A percentile compares a stretch with the other conserved stretches of the same genome.
phyloP scores from a whole-genome alignment of 768 basidiomycete species.

The Agrocybe chaxingu region DNA sequence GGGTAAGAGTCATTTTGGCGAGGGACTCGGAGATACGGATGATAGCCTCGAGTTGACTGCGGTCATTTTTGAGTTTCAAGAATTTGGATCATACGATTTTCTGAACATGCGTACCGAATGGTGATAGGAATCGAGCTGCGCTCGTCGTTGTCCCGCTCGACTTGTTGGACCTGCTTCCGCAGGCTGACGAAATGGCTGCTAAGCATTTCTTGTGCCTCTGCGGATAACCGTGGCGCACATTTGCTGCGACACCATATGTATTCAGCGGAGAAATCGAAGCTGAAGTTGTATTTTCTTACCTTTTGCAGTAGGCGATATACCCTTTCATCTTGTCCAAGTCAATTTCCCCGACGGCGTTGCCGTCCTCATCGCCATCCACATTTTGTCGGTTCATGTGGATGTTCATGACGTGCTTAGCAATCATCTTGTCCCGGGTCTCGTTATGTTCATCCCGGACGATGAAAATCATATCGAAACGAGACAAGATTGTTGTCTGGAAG shows the following conservation, averaged over 20 bases:
- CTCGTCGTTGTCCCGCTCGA: slow-evolving; percentile 96
- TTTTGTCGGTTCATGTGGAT: slow-evolving; percentile 95
- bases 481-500: slow-evolving; percentile 96
- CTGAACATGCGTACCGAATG: slow-evolving; percentile 62
- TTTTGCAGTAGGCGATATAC: slow-evolving; percentile 94
- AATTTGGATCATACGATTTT: too few relatives aligned
- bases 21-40: slow-evolving; percentile 97
- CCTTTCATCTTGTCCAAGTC: slow-evolving; percentile 98
- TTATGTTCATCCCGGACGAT: slow-evolving; percentile 98
- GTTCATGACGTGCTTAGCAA: slow-evolving; percentile 97
- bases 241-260: slow-evolving; percentile 49
- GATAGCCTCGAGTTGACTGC: slow-evolving; percentile 92
- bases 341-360: slow-evolving; percentile 80
- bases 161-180: slow-evolving; percentile 90
- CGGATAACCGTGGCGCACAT: slow-evolving; percentile 92
- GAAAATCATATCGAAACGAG: slow-evolving; percentile 99
- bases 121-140: slow-evolving; percentile 98
- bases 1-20: slow-evolving; percentile 88
- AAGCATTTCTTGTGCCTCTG: slow-evolving; percentile 94
- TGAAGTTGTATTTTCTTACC: slow-evolving; percentile 39
- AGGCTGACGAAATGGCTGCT: slow-evolving; percentile 93
- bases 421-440: slow-evolving; percentile 89
- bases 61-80: too few relatives aligned
- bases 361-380: slow-evolving; percentile 53
- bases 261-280: neutral